Base-by-base conservation (phyloP, 179 eudicot genomes). In the Sideroxylon spinosum region DNA sequence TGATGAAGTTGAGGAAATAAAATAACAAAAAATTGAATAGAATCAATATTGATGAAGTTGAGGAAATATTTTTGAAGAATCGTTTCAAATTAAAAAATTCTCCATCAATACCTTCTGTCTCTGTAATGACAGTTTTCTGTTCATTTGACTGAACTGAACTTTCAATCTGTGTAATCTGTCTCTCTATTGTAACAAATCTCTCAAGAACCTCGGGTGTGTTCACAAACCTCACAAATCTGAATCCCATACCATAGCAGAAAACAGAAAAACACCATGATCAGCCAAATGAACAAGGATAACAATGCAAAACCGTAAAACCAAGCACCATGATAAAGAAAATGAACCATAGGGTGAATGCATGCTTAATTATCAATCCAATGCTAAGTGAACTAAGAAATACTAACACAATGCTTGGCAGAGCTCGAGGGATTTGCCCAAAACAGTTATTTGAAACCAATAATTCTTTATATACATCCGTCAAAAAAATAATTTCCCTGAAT, bases 211-310 rank as follows among this genome's bases (percentile, higher is more conserved):
- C 98, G 0, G 98, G 98, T 7, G 97, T 89, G 68, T 87, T 88
- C 7, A 93, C 93, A 80, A 93, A 93, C 67, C 90, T 89, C 86
- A 93, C 98, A 84, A 93, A 91, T 83, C 97, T 93, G 77, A 67
- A 79, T 29, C 68, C 69, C 83, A 68, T 75, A 73, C 12, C 5
- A 53, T 0, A 23, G 48, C 10, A 12, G 3, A 25, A 28, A 12
- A 74, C 6, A 52, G 7, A 77, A 2, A 29, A 68, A 50, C 9
- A 49, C 17, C 28, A 50, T 26, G 17, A 76, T 25, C 53, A 28
- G 60, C 20, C 20, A 29, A 66, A 52, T 26, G 23, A 76, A 17
- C 50, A 48, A 65, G 16, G 11, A 12, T 14, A 19, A 76, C 17
- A 12, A 17, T 2, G 2, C 6, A 6, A 16, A 44, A 9, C 26